These are phyloP conservation scores for Aspergillus avenaceus DNA, from an alignment of 495 filamentous ascomycete genomes.

Conservation along the genomic window DNA sequence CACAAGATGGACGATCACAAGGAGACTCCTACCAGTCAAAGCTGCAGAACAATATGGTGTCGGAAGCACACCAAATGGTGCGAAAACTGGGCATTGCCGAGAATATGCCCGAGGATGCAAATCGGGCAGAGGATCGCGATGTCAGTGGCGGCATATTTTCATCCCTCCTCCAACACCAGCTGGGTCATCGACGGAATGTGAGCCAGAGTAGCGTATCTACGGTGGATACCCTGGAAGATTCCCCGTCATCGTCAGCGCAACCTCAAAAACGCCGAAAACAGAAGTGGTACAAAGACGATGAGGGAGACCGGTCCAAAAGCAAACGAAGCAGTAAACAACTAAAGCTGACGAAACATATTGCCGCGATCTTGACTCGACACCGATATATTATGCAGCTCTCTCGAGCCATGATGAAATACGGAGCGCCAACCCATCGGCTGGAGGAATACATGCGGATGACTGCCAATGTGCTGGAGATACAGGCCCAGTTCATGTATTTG, in stretches of 20 bases:
- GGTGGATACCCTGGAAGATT: not conserved
- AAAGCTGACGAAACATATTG: slow-evolving; percentile 76
- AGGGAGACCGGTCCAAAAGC: slow-evolving; percentile 6
- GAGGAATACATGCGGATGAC: slow-evolving; percentile 88
- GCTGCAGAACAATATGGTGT: slow-evolving; percentile 8
- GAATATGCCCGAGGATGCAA: not conserved
- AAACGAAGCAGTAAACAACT: slow-evolving; percentile 5
- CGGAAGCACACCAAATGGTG: slow-evolving; percentile 25
- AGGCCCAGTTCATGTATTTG: slow-evolving; percentile 84
- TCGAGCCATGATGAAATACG: slow-evolving; percentile 76
- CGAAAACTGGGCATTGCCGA: slow-evolving; percentile 16
- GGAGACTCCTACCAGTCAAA: slow-evolving; percentile 15
- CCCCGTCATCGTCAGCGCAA: slow-evolving; percentile 11
- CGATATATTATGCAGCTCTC: slow-evolving; percentile 84
- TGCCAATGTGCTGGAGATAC: slow-evolving; percentile 76
- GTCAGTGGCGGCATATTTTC: slow-evolving; percentile 3
- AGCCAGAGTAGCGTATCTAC: slow-evolving; percentile 15
- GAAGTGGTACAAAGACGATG: slow-evolving; percentile 31
- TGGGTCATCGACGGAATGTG: not conserved
- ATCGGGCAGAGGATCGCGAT: slow-evolving; percentile 10
- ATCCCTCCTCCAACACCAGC: not conserved
- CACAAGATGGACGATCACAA: slow-evolving; percentile 14
- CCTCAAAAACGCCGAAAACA: slow-evolving; percentile 27
- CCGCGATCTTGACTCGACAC: slow-evolving; percentile 71
- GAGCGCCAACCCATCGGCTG: slow-evolving; percentile 68